Evolutionary conservation across 148 eudicot genomes (phyloP), one percentile per base, ranked within the genome.

Genomic region (Diospyros lotus): DNA sequence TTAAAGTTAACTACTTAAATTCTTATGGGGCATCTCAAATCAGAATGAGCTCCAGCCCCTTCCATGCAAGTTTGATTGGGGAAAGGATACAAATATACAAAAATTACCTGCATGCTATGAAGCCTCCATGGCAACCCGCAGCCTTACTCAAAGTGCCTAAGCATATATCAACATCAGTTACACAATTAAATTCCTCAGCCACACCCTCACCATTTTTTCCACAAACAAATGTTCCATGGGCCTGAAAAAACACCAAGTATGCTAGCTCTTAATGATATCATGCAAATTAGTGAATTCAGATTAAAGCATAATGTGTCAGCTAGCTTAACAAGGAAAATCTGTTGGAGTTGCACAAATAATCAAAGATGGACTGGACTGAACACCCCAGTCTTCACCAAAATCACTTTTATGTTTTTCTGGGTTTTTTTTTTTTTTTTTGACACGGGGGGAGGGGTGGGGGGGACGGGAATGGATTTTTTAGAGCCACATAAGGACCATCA

Each of bases 71-170:
- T 5, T 48, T 13, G 2, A 40, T 39, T 54, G 9, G 50, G 28
- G 63, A 66, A 71, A 45, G 28, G 42, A n/a, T 53, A 51, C 53
- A 10, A 53, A 63, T 43, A 14, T 11, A 41, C 52, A 59, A 41
- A 28, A 52, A 18, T 68, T 79, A 95, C 99, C 94, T 95, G 99
- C 99, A 92, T 74, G 99, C 96, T 73, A 95, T 88, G 80, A 92
- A 95, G 73, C 99, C 99, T 59, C 99, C 99, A 68, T 90, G 87
- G 80, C 97, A 95, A 72, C 99, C 99, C 15, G 92, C 97, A 64
- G 97, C 99, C 83, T 95, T 95, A 79, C 99, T 95, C 73, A 95
- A 82, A 81, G 99, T 95, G 66, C 99, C 99, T 61, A 95, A 74
- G 80, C 94, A 95, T 74, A 95, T 84, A 68, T 95, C 99, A 66